Base-by-base conservation (phyloP, 2,329 filamentous ascomycete species). In the Alternaria brassicicola region DNA sequence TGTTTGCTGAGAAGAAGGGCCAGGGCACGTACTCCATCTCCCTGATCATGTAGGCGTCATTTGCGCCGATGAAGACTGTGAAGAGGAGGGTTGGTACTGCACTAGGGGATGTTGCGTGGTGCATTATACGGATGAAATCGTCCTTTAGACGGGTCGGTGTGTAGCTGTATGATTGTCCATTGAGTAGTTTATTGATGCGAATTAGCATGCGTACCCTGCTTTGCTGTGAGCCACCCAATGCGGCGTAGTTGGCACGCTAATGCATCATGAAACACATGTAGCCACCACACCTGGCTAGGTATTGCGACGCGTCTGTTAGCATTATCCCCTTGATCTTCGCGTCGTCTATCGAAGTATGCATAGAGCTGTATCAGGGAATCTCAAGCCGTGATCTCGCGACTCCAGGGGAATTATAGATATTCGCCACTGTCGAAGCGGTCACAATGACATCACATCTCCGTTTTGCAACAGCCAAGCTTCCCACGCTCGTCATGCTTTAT, bases 21-120 rank as follows among this genome's bases (percentile, higher is more conserved):
- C 78, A 62, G 2, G 77, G 73, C 2, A 78, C 74, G 33, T 71
- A 69, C 35, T 70, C 69, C 10, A 36, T 36, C 3, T 56, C 38
- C 10, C 55, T 50, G n/a, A 67, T 41, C 26, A 77, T 55, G 56
- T 72, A 77, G 23, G 77, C 76, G 52, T 79, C 77, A 48, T 79
- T 79, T 25, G 75, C 77, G 35, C 78, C 77, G 8, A 79, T 54
- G 54, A 78, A 77, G 55, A 79, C 78, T 17, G 76, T 78, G 60
- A 79, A 67, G 52, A 79, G 69, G 23, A 78, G 68, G 6, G 74
- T 77, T n/a, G 58, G 61, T 3, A 68, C 46, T 1, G 68, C 64
- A 17, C 10, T n/a, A 1, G 66, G 63, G 1, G 55, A 23, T 17
- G 67, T 73, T 9, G 67, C 59, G 23, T 54, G 59, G 9, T 41